Percentiles rank a stretch among this genome's conserved stretches.
Conservation (phyloP, 2,329 filamentous ascomycete genomes). For the Hypoxylon sp. region DNA sequence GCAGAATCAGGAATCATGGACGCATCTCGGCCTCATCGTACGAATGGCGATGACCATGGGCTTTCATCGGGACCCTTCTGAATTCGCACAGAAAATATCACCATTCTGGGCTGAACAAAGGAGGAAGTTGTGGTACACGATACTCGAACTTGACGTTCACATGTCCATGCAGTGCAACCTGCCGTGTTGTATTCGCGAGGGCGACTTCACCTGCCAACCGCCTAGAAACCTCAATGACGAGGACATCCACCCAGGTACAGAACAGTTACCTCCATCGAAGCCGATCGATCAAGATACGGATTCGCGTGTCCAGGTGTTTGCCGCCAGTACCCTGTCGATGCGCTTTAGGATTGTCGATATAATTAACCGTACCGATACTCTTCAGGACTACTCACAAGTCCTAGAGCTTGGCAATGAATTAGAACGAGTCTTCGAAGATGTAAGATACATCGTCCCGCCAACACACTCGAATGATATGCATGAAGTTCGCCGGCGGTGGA, state of each 20-base stretch:
- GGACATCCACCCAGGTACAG: slow-evolving; percentile 65
- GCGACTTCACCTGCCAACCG: slow-evolving; percentile 68
- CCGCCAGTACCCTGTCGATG: slow-evolving; percentile 64
- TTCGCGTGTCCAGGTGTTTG: slow-evolving; percentile 69
- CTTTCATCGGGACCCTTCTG: slow-evolving; percentile 69
- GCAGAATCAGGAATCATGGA: slow-evolving; percentile 67
- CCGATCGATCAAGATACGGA: slow-evolving; percentile 68
- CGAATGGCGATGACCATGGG: slow-evolving; percentile 74
- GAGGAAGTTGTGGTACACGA: slow-evolving; percentile 70
- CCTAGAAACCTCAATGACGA: slow-evolving; percentile 69
- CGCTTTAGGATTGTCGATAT: slow-evolving; percentile 67
- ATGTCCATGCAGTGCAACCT: slow-evolving; percentile 68
- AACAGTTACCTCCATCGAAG: slow-evolving; percentile 63
- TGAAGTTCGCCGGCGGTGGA: slow-evolving; percentile 67
- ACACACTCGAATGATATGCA: slow-evolving; percentile 60
- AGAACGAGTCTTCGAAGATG: slow-evolving; percentile 68
- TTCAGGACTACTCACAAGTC: slow-evolving; percentile 68
- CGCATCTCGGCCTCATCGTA: slow-evolving; percentile 68
- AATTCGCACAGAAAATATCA: slow-evolving; percentile 65
- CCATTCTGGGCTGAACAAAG: slow-evolving; percentile 68
- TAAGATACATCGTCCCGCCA: slow-evolving; percentile 67
- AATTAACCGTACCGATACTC: slow-evolving; percentile 66
- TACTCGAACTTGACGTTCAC: slow-evolving; percentile 71
- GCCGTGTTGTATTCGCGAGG: slow-evolving; percentile 66
- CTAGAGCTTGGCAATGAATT: slow-evolving; percentile 68